Percentiles rank a stretch among this genome's conserved stretches.
Evolutionary conservation across 2,329 filamentous ascomycete species (phyloP).

Genomic region (Calonectria pseudoturangicola): DNA sequence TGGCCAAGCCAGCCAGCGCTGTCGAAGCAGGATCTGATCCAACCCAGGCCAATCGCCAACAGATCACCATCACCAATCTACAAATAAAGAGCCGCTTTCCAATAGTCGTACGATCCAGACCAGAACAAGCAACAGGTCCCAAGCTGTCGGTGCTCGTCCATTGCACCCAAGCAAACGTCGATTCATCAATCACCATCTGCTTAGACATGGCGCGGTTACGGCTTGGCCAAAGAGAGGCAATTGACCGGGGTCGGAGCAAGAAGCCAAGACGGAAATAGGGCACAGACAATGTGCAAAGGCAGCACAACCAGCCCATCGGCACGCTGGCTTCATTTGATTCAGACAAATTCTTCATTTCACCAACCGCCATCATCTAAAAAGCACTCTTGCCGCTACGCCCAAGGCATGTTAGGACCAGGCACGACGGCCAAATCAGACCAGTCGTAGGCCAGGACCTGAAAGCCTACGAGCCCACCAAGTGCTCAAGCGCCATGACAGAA

Average conservation of each 20-base stretch:
- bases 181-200: slow-evolving; percentile 14
- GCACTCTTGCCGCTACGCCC: slow-evolving; percentile 8
- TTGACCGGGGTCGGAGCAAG: neutral
- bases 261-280: slow-evolving; percentile 12
- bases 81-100: slow-evolving; percentile 28
- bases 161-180: neutral
- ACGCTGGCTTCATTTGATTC: slow-evolving; percentile 25
- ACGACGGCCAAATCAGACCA: slow-evolving; percentile 28
- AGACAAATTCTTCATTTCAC: slow-evolving; percentile 22
- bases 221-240: neutral
- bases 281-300: slow-evolving; percentile 3
- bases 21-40: slow-evolving; percentile 33
- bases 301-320: slow-evolving; percentile 3
- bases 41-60: slow-evolving; percentile 26
- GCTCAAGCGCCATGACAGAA: slow-evolving; percentile 23
- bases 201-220: slow-evolving; percentile 8
- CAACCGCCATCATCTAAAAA: slow-evolving; percentile 22
- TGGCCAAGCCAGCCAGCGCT: slow-evolving; percentile 22
- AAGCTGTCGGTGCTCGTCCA: slow-evolving; percentile 26
- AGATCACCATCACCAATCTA: slow-evolving; percentile 23
- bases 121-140: slow-evolving; percentile 12
- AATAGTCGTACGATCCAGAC: slow-evolving; percentile 12
- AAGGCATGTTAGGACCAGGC: slow-evolving; percentile 8
- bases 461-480: neutral
- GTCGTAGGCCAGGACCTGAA: neutral